Conservation (phyloP, 768 basidiomycete genomes). For the Gyrodon lividus region DNA sequence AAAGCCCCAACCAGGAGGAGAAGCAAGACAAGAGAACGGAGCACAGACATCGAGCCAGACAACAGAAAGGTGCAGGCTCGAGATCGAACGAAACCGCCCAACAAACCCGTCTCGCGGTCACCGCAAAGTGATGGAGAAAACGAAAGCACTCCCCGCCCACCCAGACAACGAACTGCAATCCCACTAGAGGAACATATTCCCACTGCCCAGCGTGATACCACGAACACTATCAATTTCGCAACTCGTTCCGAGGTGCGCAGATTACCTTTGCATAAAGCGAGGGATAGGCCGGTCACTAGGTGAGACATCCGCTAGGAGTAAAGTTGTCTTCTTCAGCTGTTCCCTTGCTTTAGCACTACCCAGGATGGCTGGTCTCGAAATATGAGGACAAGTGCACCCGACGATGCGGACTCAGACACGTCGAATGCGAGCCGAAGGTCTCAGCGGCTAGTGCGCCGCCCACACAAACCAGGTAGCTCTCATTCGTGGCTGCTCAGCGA, state of each 20-base stretch:
- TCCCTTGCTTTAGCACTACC: neutral
- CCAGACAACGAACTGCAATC: neutral
- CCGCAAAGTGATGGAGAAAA: slow-evolving; percentile 9
- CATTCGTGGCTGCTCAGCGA: slow-evolving; percentile 17
- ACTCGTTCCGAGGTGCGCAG: neutral
- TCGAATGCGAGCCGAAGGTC: slow-evolving; percentile 14
- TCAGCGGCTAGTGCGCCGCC: slow-evolving; percentile 6
- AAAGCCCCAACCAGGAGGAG: neutral
- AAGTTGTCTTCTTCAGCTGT: neutral
- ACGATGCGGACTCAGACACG: slow-evolving; percentile 21
- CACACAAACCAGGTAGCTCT: neutral
- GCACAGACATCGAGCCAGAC: neutral
- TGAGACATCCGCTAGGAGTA: slow-evolving; percentile 3
- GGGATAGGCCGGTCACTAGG: slow-evolving; percentile 13
- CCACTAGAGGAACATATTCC: neutral
- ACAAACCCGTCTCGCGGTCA: neutral
- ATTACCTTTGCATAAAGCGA: slow-evolving; percentile 21
- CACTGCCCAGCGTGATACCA: neutral
- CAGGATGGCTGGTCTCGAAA: slow-evolving; percentile 12
- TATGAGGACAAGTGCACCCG: slow-evolving; percentile 1
- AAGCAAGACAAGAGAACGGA: neutral
- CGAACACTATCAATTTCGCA: neutral
- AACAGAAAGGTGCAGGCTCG: neutral
- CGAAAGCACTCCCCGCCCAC: slow-evolving; percentile 28
- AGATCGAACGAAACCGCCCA: slow-evolving; percentile 2